These are phyloP conservation scores for Yamadazyma diospyri DNA, from an alignment of 1,139 yeast species.

Conservation along the genomic window DNA sequence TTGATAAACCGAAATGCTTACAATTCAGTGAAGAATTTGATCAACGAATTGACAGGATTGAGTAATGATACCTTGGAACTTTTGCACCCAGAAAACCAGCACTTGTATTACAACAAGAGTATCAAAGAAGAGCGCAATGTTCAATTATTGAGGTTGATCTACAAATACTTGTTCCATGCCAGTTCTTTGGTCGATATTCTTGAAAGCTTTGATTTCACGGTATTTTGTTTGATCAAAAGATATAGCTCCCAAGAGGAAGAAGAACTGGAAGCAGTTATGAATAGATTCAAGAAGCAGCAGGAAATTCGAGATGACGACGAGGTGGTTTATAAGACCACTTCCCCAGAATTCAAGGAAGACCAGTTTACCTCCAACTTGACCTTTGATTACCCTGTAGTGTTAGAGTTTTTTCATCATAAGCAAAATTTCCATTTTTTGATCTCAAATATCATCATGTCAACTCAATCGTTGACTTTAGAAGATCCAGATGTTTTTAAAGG, in stretches of 20 bases:
- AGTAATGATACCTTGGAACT: slow-evolving; percentile 39
- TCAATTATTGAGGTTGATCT: slow-evolving; percentile 49
- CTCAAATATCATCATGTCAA: slow-evolving; percentile 58
- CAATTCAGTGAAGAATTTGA: slow-evolving; percentile 31
- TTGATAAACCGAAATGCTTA: slow-evolving; percentile 50
- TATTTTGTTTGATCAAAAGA: slow-evolving; percentile 42
- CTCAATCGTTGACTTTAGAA: slow-evolving; percentile 66
- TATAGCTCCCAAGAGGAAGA: slow-evolving; percentile 24
- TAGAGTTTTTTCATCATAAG: slow-evolving; percentile 72
- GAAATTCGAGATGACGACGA: slow-evolving; percentile 1
- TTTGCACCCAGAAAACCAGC: slow-evolving; percentile 35
- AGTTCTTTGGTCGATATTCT: slow-evolving; percentile 49
- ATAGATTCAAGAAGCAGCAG: slow-evolving; percentile 7
- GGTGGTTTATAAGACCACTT: neutral
- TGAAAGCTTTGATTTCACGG: slow-evolving; percentile 63
- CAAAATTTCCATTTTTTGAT: slow-evolving; percentile 69
- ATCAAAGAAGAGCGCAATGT: slow-evolving; percentile 49
- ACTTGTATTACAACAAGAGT: slow-evolving; percentile 30
- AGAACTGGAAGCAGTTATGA: slow-evolving; percentile 9
- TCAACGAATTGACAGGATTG: slow-evolving; percentile 35
- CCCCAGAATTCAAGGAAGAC: neutral
- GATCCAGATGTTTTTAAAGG: slow-evolving; percentile 74
- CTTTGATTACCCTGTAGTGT: slow-evolving; percentile 59
- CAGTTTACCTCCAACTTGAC: slow-evolving; percentile 25
- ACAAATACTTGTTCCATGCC: slow-evolving; percentile 49